Conservation (phyloP, 768 basidiomycete species). For the Tylopilus felleus region DNA sequence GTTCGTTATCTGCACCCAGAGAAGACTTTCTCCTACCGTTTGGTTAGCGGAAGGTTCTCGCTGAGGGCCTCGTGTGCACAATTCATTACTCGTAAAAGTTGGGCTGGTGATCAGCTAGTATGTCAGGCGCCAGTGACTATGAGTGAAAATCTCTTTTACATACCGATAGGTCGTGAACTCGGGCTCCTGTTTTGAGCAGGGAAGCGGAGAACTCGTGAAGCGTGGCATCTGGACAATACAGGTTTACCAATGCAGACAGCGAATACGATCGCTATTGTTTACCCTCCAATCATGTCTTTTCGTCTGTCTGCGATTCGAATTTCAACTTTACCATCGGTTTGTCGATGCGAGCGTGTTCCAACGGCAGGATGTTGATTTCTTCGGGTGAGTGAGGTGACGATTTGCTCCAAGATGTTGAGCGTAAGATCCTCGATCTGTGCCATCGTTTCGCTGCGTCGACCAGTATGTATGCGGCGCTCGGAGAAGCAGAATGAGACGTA, state of each 20-base stretch:
- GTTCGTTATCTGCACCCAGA: slow-evolving; percentile 9
- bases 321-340: slow-evolving; percentile 25
- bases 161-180: slow-evolving; percentile 44
- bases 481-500: not conserved
- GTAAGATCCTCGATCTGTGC: slow-evolving; percentile 29
- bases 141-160: too few species aligned
- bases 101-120: slow-evolving; percentile 43
- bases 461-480: slow-evolving; percentile 3
- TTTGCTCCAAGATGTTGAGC: slow-evolving; percentile 33
- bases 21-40: slow-evolving; percentile 44
- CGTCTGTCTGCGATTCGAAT: slow-evolving; percentile 37
- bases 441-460: slow-evolving; percentile 20
- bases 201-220: slow-evolving; percentile 31
- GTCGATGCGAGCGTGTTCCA: slow-evolving; percentile 4
- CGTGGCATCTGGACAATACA: slow-evolving; percentile 7
- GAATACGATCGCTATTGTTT: not conserved
- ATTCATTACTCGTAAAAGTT: slow-evolving; percentile 63
- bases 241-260: slow-evolving; percentile 2
- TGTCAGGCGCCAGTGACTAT: not conserved
- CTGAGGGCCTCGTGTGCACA: slow-evolving; percentile 65
- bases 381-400: slow-evolving; percentile 16
- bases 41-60: slow-evolving; percentile 54
- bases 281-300: slow-evolving; percentile 33
- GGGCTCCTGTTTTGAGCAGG: slow-evolving; percentile 35
- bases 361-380: not conserved